Percentiles rank a stretch among this genome's conserved stretches.
These are phyloP conservation scores for Phaeomoniella chlamydospora DNA, from an alignment of 2,329 filamentous ascomycete species.

Conservation along the genomic window DNA sequence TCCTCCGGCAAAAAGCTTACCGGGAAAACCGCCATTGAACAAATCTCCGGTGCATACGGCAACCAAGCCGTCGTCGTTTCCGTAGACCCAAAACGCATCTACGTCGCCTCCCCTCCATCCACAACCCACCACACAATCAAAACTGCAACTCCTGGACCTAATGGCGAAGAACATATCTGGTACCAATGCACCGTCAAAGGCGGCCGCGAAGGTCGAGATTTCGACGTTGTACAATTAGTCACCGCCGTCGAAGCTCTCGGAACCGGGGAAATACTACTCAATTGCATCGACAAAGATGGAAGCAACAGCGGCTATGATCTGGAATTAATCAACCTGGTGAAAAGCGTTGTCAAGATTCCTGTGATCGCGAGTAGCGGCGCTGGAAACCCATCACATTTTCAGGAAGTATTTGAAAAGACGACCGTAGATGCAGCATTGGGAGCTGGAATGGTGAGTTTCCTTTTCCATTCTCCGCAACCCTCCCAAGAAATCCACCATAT, in stretches of 20 bases:
- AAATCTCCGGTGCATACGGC: slow-evolving; percentile 84
- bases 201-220: slow-evolving; percentile 80
- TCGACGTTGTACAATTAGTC: slow-evolving; percentile 80
- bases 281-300: slow-evolving; percentile 95
- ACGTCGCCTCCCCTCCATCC: slow-evolving; percentile 53
- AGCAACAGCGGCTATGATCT: slow-evolving; percentile 90
- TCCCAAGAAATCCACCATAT: not conserved
- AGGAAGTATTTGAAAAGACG: slow-evolving; percentile 77
- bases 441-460: slow-evolving; percentile 62
- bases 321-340: slow-evolving; percentile 80
- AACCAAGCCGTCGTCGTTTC: slow-evolving; percentile 94
- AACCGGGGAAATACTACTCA: slow-evolving; percentile 82
- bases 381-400: slow-evolving; percentile 74
- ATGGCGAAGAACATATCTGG: slow-evolving; percentile 74
- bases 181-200: slow-evolving; percentile 97
- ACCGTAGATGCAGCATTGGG: slow-evolving; percentile 83
- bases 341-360: slow-evolving; percentile 72
- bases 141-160: slow-evolving; percentile 54
- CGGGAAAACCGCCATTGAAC: slow-evolving; percentile 84
- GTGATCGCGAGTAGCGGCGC: slow-evolving; percentile 93
- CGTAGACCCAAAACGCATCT: slow-evolving; percentile 84
- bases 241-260: slow-evolving; percentile 93
- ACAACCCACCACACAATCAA: slow-evolving; percentile 63
- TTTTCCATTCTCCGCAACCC: not conserved
- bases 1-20: slow-evolving; percentile 51